phyloP scores from a whole-genome alignment of 2,329 filamentous ascomycete species.

The Grosmannia penicillata region DNA sequence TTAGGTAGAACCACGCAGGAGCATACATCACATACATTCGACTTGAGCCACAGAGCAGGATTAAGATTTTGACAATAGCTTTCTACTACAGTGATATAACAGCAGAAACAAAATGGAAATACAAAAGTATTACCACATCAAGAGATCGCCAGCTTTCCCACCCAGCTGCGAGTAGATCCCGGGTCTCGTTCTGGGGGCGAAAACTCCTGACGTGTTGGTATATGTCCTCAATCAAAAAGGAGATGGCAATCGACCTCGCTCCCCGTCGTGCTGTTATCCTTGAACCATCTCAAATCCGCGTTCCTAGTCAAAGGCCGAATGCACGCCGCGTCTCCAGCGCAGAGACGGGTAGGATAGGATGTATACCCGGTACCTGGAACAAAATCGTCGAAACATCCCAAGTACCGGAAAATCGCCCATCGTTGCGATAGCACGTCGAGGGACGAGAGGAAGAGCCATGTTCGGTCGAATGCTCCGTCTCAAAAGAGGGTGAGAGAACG shows the following conservation, averaged over 20 bases:
- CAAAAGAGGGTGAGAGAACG: slow-evolving; percentile 1
- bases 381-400: too few relatives aligned
- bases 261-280: background rate
- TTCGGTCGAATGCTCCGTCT: background rate
- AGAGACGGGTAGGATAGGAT: too few relatives aligned
- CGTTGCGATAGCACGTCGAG: background rate
- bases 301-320: too few relatives aligned
- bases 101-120: slow-evolving; percentile 9
- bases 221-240: background rate
- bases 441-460: background rate
- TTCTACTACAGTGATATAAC: slow-evolving; percentile 12
- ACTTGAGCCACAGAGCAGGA: too few relatives aligned
- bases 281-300: too few relatives aligned
- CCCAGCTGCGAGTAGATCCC: too few relatives aligned
- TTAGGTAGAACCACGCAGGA: background rate
- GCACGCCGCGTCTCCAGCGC: too few relatives aligned
- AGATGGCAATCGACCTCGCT: background rate
- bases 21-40: too few relatives aligned
- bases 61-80: too few relatives aligned
- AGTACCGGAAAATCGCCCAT: background rate
- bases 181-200: background rate
- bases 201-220: slow-evolving; percentile 1
- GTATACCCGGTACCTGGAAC: too few relatives aligned
- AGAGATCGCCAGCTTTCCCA: slow-evolving; percentile 5
- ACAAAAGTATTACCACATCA: slow-evolving; percentile 9